Conservation (phyloP, 2,329 filamentous ascomycete genomes). For the Cordyceps javanica region DNA sequence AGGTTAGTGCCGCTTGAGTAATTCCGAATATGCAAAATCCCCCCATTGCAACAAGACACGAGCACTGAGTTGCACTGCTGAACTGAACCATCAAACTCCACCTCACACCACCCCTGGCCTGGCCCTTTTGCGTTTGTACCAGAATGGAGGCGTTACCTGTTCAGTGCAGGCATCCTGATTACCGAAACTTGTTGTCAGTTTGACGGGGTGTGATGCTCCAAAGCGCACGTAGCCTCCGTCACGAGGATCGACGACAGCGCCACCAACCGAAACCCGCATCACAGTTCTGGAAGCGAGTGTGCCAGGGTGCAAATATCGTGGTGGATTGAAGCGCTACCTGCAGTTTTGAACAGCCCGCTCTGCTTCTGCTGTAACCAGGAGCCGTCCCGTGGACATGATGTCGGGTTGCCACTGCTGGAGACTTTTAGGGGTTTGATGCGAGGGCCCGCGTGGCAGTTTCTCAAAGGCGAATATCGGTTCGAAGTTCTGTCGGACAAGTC, state of each 20-base stretch:
- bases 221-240: conserved; percentile 1
- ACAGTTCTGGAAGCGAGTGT: background rate
- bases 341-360: background rate
- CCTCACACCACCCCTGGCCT: background rate
- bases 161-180: background rate
- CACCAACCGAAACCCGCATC: background rate
- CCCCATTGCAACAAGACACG: background rate
- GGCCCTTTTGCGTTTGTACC: background rate
- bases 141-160: background rate
- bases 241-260: conserved; percentile 1
- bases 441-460: background rate
- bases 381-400: background rate
- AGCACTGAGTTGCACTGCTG: background rate
- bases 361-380: background rate
- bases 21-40: background rate
- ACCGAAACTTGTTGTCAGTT: background rate
- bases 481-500: background rate
- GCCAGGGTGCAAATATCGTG: background rate
- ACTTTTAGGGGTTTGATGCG: background rate
- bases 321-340: background rate
- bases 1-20: conserved; percentile 4
- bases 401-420: background rate
- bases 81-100: background rate
- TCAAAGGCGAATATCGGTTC: background rate
- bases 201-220: background rate